phyloP scores from a whole-genome alignment of 768 basidiomycete species.

The Sarcodon aspratus region DNA sequence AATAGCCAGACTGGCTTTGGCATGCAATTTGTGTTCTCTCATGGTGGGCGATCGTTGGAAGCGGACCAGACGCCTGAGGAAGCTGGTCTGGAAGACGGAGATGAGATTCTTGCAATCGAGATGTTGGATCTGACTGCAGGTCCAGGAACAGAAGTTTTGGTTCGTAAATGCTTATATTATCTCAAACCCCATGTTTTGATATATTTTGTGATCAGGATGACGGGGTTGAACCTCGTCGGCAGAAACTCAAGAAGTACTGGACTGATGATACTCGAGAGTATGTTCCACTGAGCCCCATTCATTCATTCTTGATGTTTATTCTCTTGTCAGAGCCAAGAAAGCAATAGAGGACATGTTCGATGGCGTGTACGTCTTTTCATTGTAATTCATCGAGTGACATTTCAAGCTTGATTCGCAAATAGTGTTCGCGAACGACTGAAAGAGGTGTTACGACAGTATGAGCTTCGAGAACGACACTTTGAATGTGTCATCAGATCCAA shows the following conservation, averaged over 20 bases:
- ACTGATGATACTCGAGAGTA: slow-evolving; percentile 65
- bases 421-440: slow-evolving; percentile 83
- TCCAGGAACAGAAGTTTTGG: slow-evolving; percentile 49
- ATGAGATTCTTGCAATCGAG: slow-evolving; percentile 84
- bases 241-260: slow-evolving; percentile 77
- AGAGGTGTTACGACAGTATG: slow-evolving; percentile 78
- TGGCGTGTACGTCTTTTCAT: slow-evolving; percentile 48
- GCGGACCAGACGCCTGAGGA: slow-evolving; percentile 81
- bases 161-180: slow-evolving; percentile 13
- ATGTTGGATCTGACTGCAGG: slow-evolving; percentile 82
- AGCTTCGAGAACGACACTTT: slow-evolving; percentile 85
- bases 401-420: slow-evolving; percentile 3
- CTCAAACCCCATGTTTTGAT: neutral
- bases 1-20: slow-evolving; percentile 12
- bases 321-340: slow-evolving; percentile 44
- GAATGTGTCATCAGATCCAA: slow-evolving; percentile 89
- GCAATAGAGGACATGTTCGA: slow-evolving; percentile 81
- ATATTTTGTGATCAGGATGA: slow-evolving; percentile 38
- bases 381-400: neutral
- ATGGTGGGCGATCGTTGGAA: slow-evolving; percentile 70
- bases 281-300: slow-evolving; percentile 13
- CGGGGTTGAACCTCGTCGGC: slow-evolving; percentile 47
- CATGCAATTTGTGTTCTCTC: slow-evolving; percentile 80
- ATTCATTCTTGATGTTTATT: neutral
- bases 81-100: slow-evolving; percentile 77